phyloP scores from a whole-genome alignment of 805 yeast species.

The Saccharomycopsis oosterbeekiorum region DNA sequence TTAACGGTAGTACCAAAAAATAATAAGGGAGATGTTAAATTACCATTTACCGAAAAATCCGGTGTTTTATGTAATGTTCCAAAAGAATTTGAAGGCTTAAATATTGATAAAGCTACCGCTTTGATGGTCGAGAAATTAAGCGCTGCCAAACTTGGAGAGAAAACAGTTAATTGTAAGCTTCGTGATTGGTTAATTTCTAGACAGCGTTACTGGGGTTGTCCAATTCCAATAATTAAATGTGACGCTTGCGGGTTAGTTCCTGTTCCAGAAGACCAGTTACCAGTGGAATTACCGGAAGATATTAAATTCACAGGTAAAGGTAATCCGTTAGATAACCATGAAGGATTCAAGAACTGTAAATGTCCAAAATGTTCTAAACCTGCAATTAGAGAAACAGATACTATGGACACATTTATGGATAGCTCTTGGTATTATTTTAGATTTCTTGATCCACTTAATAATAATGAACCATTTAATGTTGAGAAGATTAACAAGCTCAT shows the following conservation, averaged over 20 bases:
- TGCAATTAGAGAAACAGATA: constrained; percentile 88
- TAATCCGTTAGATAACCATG: constrained; percentile 60
- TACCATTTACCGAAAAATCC: constrained; percentile 31
- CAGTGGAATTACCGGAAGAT: constrained; percentile 65
- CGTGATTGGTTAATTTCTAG: constrained; percentile 94
- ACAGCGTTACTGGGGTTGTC: constrained; percentile 98
- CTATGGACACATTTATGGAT: constrained; percentile 98
- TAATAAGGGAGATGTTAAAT: constrained; percentile 15
- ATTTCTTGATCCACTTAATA: constrained; percentile 65
- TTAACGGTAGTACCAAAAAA: constrained; percentile 36
- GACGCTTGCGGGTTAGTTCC: constrained; percentile 79
- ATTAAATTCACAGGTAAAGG: constrained; percentile 36
- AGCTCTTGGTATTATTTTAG: constrained; percentile 95
- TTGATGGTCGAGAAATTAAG: constrained; percentile 36
- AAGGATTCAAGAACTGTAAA: constrained; percentile 56
- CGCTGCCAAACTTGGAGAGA: constrained; percentile 32
- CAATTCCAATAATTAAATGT: constrained; percentile 92
- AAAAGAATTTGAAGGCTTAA: constrained; percentile 37
- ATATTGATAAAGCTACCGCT: constrained; percentile 40
- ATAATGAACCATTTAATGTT: constrained; percentile 39
- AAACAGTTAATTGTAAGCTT: constrained; percentile 47
- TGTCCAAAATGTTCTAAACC: constrained; percentile 70
- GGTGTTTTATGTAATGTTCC: constrained; percentile 40
- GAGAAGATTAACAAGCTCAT: constrained; percentile 40
- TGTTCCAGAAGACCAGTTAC: constrained; percentile 80